Evolutionary conservation across 495 filamentous ascomycete genomes (phyloP), one percentile per base, ranked within the genome.

Genomic region (Sordaria brevicollis): DNA sequence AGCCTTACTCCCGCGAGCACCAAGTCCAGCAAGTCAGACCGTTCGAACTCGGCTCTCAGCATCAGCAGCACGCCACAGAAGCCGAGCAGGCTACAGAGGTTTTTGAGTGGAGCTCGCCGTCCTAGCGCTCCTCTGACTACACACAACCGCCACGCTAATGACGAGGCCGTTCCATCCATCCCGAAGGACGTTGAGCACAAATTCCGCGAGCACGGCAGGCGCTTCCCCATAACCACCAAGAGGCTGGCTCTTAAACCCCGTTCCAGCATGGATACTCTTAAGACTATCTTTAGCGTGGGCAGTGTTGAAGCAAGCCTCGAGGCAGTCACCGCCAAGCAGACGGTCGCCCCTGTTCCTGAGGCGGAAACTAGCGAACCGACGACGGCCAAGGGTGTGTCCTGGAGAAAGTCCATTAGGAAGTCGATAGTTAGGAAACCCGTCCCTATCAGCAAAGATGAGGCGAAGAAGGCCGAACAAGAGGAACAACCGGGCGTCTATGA

Each of bases 281-380:
- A 76, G 66, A 82, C 79, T 35, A 83, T 83, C 36, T 78, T 83
- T 43, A 80, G 78, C 70, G 79, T 81, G 35, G 79, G 76, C 38
- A 80, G 79, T 62, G 49, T 76, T 33, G 80, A 80, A 67, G 66
- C 72, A 0, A 74, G 66, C 38, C 72, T 76, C 35, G 77, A 81
- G 25, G 72, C 76, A 21, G 70, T 75, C 8, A 73, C 76, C 17
- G 29, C 71, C 5, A 35, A 71, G n/a, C 39, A 74, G 10, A 17
- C 49, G 17, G 70, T 66, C 4, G 35, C 71, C 8, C 67, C 62
- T 33, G 74, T 62, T 19, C 57, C 69, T 13, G 68, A 72, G 9
- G 38, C 66, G 19, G 67, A 71, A 35, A 39, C n/a, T 35, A 67
- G 67, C 11, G 68, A 70, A 8, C 35, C 37, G 17, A 13, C 68